Base-by-base conservation (phyloP, 352 stramenopile genomes). In the Phytophthora megakarya region DNA sequence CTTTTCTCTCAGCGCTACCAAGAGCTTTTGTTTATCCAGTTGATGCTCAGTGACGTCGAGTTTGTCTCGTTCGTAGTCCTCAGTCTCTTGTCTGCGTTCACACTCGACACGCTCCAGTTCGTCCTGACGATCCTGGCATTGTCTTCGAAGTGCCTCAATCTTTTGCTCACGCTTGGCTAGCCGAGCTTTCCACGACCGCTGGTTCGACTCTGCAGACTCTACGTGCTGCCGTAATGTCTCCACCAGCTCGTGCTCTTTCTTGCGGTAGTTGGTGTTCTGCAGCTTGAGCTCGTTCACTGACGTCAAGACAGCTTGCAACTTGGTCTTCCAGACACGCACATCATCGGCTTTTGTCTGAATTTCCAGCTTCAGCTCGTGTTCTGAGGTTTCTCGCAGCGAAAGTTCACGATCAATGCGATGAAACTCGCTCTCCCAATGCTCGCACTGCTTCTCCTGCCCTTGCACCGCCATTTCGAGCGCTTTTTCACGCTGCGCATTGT, bases 361-460 rank as follows among this genome's bases (percentile, higher is more conserved):
- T 15, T 61, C 44, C 0, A 25, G 21, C 1, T 59, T 37, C 1
- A 72, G 39, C 8, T 66, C 49, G 1, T 67, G 43, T 9, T 73
- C 28, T 8, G 57, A 37, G 11, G 67, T 44, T 15, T 68, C 57
- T 35, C 69, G 51, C 3, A 49, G 61, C 11, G 51, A 63, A 18
- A 75, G 48, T 38, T 74, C 53, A 7, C 74, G 70, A 18, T 78
- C 68, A 1, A 74, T 55, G 15, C 66, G 53, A 9, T 75, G 54
- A 51, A 72, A 81, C 50, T 91, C 72, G 2, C 66, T 56, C 46
- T 88, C 74, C 76, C 76, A 91, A 47, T 86, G 71, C n/a, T 67
- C 46, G 21, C 70, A 76, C 50, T 83, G 75, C 19, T 77, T 67
- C 28, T 82, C 67, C 44, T 80, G 76, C 5, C 54, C 67, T 11